Evolutionary conservation across 1,284 basidiomycete species (phyloP).

Genomic region (Ganoderma lucidum): DNA sequence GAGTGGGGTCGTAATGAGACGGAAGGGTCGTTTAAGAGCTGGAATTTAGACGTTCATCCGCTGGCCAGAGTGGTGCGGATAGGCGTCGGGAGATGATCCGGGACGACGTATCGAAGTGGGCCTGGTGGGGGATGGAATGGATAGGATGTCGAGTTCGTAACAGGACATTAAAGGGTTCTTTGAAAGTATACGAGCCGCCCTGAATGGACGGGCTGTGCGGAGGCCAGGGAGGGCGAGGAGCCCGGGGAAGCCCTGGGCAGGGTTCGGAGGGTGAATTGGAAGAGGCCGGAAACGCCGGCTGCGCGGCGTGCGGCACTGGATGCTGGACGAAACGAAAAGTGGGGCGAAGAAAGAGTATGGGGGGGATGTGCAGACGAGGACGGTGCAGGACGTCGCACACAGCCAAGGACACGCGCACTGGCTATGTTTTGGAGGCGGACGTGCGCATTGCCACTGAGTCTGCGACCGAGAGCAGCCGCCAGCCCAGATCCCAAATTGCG

Average conservation of each 20-base stretch:
- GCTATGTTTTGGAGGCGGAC: constrained; percentile 13
- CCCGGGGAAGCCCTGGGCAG: constrained; percentile 3
- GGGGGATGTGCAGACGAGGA: neutral
- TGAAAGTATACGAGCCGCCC: constrained; percentile 17
- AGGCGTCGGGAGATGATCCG: constrained; percentile 8
- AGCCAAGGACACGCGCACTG: constrained; percentile 21
- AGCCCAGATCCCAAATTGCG: neutral
- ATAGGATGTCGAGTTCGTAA: constrained; percentile 29
- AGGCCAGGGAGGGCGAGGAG: constrained; percentile 4
- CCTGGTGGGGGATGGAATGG: constrained; percentile 22
- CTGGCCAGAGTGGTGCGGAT: neutral
- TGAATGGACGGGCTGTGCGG: constrained; percentile 29
- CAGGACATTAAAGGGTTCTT: constrained; percentile 22
- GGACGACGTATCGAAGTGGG: constrained; percentile 8
- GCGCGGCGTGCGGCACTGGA: constrained; percentile 13
- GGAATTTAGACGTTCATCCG: neutral
- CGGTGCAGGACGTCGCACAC: constrained; percentile 3
- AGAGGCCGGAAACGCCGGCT: constrained; percentile 1
- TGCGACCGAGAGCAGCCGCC: neutral
- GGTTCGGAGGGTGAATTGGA: neutral
- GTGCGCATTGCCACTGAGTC: constrained; percentile 28
- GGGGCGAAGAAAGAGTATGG: neutral
- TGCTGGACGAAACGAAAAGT: neutral
- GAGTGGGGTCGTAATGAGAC: constrained; percentile 27
- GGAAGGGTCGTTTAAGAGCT: constrained; percentile 10